Base-by-base conservation (phyloP, 257 asterid genomes). In the Solanum ahanhuiri region DNA sequence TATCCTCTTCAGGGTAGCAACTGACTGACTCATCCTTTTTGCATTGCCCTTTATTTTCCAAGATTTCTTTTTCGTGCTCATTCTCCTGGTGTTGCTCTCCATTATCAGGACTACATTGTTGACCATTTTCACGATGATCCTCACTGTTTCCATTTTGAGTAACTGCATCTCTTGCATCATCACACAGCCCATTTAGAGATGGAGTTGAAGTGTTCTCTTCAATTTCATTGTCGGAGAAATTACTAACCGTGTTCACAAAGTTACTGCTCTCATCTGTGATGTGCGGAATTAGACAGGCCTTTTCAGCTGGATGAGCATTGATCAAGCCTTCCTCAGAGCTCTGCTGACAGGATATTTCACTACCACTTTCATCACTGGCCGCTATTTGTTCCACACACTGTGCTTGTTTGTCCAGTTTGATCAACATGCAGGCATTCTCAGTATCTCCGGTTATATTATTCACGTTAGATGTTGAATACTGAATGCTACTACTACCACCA, bases 41-140 rank as follows among this genome's bases (percentile, higher is more conserved):
- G 84, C 84, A 81, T 82, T 84, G 93, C 43, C 77, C 86, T 71
- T 84, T 41, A 70, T 89, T 91, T 89, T 88, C 91, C 84, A 71
- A 25, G 2, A 31, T 57, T 64, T 85, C 88, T 83, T 31, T 82
- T 64, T 54, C 90, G 41, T 89, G 87, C 79, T 86, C 89, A 64
- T 23, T 76, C 57, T 89, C 91, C 81, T 70, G 85, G 85, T 87
- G 75, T 70, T 45, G 85, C 88, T 87, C 88, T 86, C 83, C 72
- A 31, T 76, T 17, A 30, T 33, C 7, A n/a, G 34, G 39, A 66
- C 64, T 20, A 11, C 64, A 81, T 35, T 66, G 66, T 41, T 84
- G 66, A 5, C 79, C 43, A 48, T 28, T 84, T 84, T 37, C 66
- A 2, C 0, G 81, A 79, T 28, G 18, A 45, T 48, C 11, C 67